phyloP scores from a whole-genome alignment of 2,329 filamentous ascomycete species.

The Hypoxylon sp. region DNA sequence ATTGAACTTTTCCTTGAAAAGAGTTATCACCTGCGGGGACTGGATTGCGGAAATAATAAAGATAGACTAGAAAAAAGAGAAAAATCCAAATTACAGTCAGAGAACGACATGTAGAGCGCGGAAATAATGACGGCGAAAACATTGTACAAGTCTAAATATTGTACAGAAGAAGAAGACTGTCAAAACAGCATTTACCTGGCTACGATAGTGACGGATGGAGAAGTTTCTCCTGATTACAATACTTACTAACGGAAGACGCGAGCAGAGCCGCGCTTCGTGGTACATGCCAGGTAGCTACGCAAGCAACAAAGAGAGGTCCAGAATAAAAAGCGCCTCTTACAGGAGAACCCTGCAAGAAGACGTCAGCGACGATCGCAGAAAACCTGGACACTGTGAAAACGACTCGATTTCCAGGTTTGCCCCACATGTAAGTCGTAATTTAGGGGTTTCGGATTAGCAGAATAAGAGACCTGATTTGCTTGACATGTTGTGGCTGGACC shows the following conservation, averaged over 20 bases:
- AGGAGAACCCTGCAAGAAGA: constrained; percentile 3
- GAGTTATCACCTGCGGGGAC: constrained; percentile 22
- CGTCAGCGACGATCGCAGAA: constrained; percentile 12
- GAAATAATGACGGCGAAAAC: constrained; percentile 33
- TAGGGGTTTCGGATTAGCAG: not conserved
- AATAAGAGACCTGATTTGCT: constrained; percentile 1
- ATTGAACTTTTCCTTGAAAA: constrained; percentile 9
- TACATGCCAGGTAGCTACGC: constrained; percentile 17
- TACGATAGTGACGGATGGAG: constrained; percentile 13
- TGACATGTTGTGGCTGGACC: not conserved
- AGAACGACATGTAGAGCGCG: constrained; percentile 35
- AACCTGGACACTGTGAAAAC: constrained; percentile 9
- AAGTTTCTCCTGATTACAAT: constrained; percentile 17
- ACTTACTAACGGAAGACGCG: constrained; percentile 16
- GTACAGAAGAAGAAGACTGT: constrained; percentile 35
- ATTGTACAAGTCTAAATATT: constrained; percentile 29
- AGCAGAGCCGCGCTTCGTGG: constrained; percentile 22
- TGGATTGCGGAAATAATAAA: constrained; percentile 40
- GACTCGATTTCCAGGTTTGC: not conserved
- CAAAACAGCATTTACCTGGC: constrained; percentile 28
- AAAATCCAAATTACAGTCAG: constrained; percentile 36
- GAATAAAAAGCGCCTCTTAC: constrained; percentile 25
- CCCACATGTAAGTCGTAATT: constrained; percentile 6
- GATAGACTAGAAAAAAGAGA: constrained; percentile 44
- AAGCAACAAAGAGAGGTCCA: constrained; percentile 19